These are phyloP conservation scores for Myriosclerotinia duriaeana DNA, from an alignment of 2,329 filamentous ascomycete species.

Conservation along the genomic window DNA sequence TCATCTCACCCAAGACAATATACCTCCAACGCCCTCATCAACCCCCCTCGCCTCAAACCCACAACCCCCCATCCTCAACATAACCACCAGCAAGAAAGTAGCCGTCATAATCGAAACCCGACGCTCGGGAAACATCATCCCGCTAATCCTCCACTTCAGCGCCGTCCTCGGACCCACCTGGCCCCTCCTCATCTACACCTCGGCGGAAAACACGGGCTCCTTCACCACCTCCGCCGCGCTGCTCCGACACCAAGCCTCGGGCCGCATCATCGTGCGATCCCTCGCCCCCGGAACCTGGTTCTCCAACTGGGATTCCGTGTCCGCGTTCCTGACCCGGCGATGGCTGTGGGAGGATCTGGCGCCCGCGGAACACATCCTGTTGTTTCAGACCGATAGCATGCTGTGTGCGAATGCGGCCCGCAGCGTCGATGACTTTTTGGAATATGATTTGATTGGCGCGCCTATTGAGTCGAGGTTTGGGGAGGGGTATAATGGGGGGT, in stretches of 20 bases:
- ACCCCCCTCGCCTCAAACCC: background rate
- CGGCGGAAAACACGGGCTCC: conserved; percentile 33
- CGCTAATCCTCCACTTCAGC: conserved; percentile 44
- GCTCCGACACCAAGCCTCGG: conserved; percentile 40
- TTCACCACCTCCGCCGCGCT: conserved; percentile 43
- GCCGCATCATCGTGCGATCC: conserved; percentile 43
- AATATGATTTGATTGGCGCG: conserved; percentile 43
- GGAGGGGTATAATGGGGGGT: conserved; percentile 42
- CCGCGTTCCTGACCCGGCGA: conserved; percentile 38
- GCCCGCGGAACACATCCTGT: conserved; percentile 39
- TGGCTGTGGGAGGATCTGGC: conserved; percentile 42
- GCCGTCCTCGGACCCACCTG: conserved; percentile 46
- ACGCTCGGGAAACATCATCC: conserved; percentile 40
- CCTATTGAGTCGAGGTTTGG: conserved; percentile 39
- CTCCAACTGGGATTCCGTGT: conserved; percentile 42
- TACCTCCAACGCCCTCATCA: background rate
- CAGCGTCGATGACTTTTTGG: conserved; percentile 42
- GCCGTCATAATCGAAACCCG: conserved; percentile 45
- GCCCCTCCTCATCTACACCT: conserved; percentile 48
- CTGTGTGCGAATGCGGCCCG: conserved; percentile 41
- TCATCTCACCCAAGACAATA: background rate
- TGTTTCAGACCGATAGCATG: conserved; percentile 43
- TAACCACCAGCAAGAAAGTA: conserved; percentile 37
- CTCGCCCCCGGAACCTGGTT: conserved; percentile 43
- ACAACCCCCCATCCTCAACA: conserved; percentile 28